Percentiles rank a stretch among this genome's conserved stretches.
phyloP scores from a whole-genome alignment of 345 rosid genomes.

The Sisymbrium irio region DNA sequence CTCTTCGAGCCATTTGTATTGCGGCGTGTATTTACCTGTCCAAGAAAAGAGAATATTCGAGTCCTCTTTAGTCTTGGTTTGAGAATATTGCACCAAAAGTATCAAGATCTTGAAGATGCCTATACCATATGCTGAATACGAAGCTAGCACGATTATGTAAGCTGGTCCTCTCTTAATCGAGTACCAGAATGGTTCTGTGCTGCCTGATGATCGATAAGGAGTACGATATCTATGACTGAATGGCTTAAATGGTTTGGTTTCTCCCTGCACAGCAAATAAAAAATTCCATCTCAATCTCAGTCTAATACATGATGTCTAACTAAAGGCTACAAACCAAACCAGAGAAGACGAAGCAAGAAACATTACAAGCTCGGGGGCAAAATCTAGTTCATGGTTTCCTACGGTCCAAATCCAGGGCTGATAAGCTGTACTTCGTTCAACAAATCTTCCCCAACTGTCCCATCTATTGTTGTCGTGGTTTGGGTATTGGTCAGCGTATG shows the following conservation, averaged over 20 bases:
- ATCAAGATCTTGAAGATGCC: not conserved
- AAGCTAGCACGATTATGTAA: slow-evolving; percentile 66
- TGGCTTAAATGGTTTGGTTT: slow-evolving; percentile 72
- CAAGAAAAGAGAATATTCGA: not conserved
- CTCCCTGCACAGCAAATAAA: slow-evolving; percentile 52
- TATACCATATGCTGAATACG: slow-evolving; percentile 76
- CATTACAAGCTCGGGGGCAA: slow-evolving; percentile 59
- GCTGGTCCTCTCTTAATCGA: slow-evolving; percentile 91
- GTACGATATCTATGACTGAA: slow-evolving; percentile 55
- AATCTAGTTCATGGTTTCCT: slow-evolving; percentile 86
- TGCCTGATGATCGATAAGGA: slow-evolving; percentile 62
- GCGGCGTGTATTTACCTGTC: slow-evolving; percentile 78
- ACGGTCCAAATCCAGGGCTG: slow-evolving; percentile 95
- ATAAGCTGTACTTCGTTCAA: slow-evolving; percentile 77
- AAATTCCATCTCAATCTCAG: not conserved
- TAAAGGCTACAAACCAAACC: not conserved
- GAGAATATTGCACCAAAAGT: not conserved
- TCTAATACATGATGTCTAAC: not conserved
- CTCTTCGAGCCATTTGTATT: slow-evolving; percentile 56
- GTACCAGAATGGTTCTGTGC: slow-evolving; percentile 78
- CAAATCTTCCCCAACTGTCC: slow-evolving; percentile 88
- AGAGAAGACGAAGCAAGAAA: not conserved
- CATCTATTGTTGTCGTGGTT: slow-evolving; percentile 67
- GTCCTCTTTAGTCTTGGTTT: not conserved
- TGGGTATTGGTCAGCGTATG: slow-evolving; percentile 72